Evolutionary conservation across 2,329 filamentous ascomycete species (phyloP).

Genomic region (Cladosporium phlei): DNA sequence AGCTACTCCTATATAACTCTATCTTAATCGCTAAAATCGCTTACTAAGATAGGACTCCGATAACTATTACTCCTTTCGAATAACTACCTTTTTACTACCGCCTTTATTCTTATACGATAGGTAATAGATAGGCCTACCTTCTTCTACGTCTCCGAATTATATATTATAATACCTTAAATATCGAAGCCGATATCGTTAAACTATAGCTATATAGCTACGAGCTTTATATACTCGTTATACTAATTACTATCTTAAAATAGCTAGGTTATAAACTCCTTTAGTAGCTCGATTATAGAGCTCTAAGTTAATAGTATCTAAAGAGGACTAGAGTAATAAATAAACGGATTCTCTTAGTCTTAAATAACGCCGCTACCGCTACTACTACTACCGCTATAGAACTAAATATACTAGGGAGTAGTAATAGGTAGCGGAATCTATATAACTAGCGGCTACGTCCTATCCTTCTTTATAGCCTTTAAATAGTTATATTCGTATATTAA

Average conservation of each 20-base stretch:
- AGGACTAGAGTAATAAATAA: neutral
- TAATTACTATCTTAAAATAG: neutral
- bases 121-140: neutral
- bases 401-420: no score
- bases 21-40: neutral
- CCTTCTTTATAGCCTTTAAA: no score
- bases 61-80: neutral
- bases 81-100: no score
- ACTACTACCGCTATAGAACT: no score
- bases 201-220: neutral
- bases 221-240: neutral
- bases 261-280: neutral
- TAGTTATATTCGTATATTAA: no score
- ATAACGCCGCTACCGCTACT: no score
- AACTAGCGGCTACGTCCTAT: no score
- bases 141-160: neutral
- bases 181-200: neutral
- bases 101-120: no score
- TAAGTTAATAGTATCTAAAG: no score
- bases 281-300: neutral
- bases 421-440: no score
- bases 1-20: neutral
- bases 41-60: neutral
- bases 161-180: neutral
- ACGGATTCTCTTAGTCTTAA: neutral